Base-by-base conservation (phyloP, 495 filamentous ascomycete species). In the Podospora bellae-mahoneyi region DNA sequence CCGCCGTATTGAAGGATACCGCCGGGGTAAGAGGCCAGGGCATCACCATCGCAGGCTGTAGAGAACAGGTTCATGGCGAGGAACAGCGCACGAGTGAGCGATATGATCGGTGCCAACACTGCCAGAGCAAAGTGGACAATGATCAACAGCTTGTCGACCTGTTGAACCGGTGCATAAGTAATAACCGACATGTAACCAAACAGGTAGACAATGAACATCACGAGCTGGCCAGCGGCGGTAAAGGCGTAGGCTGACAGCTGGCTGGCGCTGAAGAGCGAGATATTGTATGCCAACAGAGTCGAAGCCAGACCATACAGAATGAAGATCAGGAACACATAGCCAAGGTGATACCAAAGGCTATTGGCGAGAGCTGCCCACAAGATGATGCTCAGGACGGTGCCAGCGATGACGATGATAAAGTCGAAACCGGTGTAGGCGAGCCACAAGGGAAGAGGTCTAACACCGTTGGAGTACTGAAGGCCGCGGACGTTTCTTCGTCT, bases 401-500 rank as follows among this genome's bases (percentile, higher is more conserved):
- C 80, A 4, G 90, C 71, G 18, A 87, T 69, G 5, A 91, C 86
- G 48, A 91, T 83, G 56, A 87, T 72, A 72, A 92, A 94, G 80
- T 97, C 93, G 72, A 96, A 96, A 0, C 77, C 68, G 4, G 89
- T 80, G 76, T 97, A 94, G 10, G 93, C 91, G 3, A 90, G 77
- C 90, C 92, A 95, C 10, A 95, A 79, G 3, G 90, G 90, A 2
- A 92, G 72, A 0, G 85, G 84, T 48, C 89, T 82, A 13, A 92
- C 91, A 63, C 91, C 92, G 73, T 94, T 96, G 60, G 90, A 93
- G 78, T 94, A 97, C 72, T 97, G 90, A 57, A 97, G 79, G 16
- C 90, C 90, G 39, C 93, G 84, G 34, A 97, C 90, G 64, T 92
- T 89, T 9, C 88, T 78, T 13, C 92, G 80, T 13, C 93, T 84